Percentiles rank a stretch among this genome's conserved stretches.
Evolutionary conservation across 192 early-diverging fungal genomes (phyloP).

Genomic region (Gorgonomyces haynaldii): DNA sequence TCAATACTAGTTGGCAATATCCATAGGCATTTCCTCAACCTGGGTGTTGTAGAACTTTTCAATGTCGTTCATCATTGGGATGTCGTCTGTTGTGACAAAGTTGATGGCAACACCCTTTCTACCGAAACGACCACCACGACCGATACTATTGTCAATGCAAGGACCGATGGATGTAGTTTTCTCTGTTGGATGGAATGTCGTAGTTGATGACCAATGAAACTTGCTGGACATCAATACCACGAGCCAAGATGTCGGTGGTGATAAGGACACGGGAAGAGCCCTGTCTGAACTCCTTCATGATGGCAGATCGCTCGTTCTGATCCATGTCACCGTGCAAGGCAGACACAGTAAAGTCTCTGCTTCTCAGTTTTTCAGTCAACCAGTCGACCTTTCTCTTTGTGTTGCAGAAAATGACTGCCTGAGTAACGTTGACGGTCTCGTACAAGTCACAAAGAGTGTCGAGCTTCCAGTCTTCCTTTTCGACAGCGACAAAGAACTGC

Average conservation of each 20-base stretch:
- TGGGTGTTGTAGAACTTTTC: conserved; percentile 98
- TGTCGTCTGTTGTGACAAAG: conserved; percentile 96
- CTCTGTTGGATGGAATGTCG: conserved; percentile 90
- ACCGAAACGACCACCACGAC: conserved; percentile 99
- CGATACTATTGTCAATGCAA: no score
- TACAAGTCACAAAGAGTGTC: conserved; percentile 97
- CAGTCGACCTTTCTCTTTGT: conserved; percentile 99
- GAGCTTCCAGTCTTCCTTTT: conserved; percentile 99
- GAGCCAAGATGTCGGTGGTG: conserved; percentile 93
- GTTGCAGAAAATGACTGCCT: conserved; percentile 99
- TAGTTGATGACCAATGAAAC: conserved; percentile 99
- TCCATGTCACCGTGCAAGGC: conserved; percentile 99
- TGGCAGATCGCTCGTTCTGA: conserved; percentile 85
- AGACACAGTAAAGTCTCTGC: conserved; percentile 87
- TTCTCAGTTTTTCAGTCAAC: conserved; percentile 92
- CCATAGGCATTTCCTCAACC: conserved; percentile 98
- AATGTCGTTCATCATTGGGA: conserved; percentile 68
- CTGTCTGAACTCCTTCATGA: conserved; percentile 99
- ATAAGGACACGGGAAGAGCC: conserved; percentile 95
- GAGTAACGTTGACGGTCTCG: conserved; percentile 95
- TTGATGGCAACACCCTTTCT: conserved; percentile 99
- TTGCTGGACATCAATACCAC: conserved; percentile 99
- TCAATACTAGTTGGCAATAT: conserved; percentile 91
- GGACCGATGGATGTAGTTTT: conserved; percentile 99
- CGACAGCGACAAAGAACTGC: conserved; percentile 97